phyloP scores from a whole-genome alignment of 2,329 filamentous ascomycete genomes.

The Plenodomus biglobosus region DNA sequence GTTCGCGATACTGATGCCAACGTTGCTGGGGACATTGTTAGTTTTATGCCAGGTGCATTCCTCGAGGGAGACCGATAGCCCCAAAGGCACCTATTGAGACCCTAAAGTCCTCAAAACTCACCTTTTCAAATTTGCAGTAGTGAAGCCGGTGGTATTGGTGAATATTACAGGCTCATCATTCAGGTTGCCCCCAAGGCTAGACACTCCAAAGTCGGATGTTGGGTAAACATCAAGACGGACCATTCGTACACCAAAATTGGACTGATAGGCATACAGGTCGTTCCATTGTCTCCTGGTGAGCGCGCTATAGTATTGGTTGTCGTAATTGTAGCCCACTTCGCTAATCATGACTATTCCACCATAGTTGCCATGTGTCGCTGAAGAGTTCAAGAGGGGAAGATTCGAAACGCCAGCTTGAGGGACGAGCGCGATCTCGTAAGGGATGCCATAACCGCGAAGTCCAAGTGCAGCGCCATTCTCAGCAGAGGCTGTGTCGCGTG shows the following conservation, averaged over 20 bases:
- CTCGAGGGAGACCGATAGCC: background rate
- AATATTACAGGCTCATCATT: slow-evolving; percentile 51
- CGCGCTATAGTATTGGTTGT: slow-evolving; percentile 53
- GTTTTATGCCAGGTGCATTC: background rate
- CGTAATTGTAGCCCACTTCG: slow-evolving; percentile 59
- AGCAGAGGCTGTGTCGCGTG: slow-evolving; percentile 54
- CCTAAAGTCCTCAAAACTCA: slow-evolving; percentile 14
- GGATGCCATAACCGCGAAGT: slow-evolving; percentile 63
- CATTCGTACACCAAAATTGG: slow-evolving; percentile 61
- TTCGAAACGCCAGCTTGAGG: slow-evolving; percentile 52
- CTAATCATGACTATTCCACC: slow-evolving; percentile 60
- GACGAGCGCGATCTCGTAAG: slow-evolving; percentile 58
- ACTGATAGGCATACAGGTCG: slow-evolving; percentile 60
- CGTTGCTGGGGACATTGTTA: slow-evolving; percentile 22
- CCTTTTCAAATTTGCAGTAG: slow-evolving; percentile 57
- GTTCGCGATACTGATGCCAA: slow-evolving; percentile 34
- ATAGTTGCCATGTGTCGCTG: slow-evolving; percentile 56
- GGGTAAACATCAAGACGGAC: slow-evolving; percentile 62
- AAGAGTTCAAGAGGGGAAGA: slow-evolving; percentile 57
- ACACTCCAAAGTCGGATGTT: slow-evolving; percentile 51
- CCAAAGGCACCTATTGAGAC: too few species aligned
- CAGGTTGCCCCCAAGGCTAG: slow-evolving; percentile 38
- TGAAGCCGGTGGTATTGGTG: slow-evolving; percentile 57
- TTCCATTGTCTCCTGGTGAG: slow-evolving; percentile 60
- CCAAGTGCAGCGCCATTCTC: slow-evolving; percentile 56